Conservation (phyloP, 345 rosid genomes). For the Heritiera fomes region DNA sequence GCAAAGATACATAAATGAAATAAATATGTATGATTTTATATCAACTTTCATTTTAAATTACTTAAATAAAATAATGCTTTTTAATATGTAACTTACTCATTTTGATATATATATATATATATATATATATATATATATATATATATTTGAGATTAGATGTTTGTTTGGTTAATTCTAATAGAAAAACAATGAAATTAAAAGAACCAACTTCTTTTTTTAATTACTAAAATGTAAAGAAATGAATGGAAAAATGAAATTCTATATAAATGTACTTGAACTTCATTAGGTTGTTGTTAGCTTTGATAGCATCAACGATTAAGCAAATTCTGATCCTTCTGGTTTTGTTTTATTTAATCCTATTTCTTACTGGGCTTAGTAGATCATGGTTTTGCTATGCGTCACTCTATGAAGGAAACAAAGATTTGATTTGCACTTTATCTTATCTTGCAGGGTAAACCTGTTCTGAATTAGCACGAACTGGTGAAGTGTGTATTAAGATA, state of each 20-base stretch:
- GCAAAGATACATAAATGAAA: too few species aligned
- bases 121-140: too few species aligned
- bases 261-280: neutral
- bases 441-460: constrained; percentile 23
- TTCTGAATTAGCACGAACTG: constrained; percentile 3
- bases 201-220: too few species aligned
- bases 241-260: too few species aligned
- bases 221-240: too few species aligned
- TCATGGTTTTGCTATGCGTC: neutral
- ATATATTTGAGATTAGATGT: neutral
- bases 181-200: too few species aligned
- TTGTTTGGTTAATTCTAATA: neutral
- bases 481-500: constrained; percentile 22
- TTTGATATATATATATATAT: too few species aligned
- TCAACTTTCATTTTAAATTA: neutral
- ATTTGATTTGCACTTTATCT: neutral
- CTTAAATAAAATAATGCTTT: too few species aligned
- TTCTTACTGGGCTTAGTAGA: constrained; percentile 28
- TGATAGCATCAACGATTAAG: neutral
- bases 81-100: too few species aligned
- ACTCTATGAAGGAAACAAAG: constrained; percentile 14
- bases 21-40: neutral
- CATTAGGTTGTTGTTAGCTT: neutral
- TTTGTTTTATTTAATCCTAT: neutral
- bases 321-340: neutral